Conservation (phyloP, 1,284 basidiomycete genomes). For the Sporisorium exsertum region DNA sequence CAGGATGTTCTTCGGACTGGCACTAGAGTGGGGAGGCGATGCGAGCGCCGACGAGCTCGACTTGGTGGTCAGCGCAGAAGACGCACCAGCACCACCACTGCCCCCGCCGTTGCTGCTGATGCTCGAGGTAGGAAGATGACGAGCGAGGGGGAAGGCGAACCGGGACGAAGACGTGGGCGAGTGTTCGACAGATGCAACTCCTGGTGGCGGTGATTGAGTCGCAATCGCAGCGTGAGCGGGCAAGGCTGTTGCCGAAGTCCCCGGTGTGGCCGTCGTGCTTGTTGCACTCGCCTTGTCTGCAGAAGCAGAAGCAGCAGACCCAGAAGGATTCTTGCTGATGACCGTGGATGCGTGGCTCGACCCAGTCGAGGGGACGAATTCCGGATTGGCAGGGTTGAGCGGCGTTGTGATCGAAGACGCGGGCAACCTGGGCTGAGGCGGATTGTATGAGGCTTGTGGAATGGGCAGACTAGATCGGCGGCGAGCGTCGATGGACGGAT, state of each 20-base stretch:
- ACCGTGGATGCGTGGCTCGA: slow-evolving; percentile 48
- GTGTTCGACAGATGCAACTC: slow-evolving; percentile 38
- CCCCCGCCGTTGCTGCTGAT: slow-evolving; percentile 14
- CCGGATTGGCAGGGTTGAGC: slow-evolving; percentile 56
- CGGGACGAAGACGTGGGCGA: slow-evolving; percentile 49
- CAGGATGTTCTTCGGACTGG: slow-evolving; percentile 18
- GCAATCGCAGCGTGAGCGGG: slow-evolving; percentile 23
- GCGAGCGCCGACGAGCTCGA: slow-evolving; percentile 32
- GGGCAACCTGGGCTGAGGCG: slow-evolving; percentile 18
- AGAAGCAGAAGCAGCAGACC: background rate
- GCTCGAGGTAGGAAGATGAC: slow-evolving; percentile 29
- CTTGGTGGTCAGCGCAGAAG: slow-evolving; percentile 16
- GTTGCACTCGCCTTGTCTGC: background rate
- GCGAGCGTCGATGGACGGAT: slow-evolving; percentile 40
- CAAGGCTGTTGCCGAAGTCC: slow-evolving; percentile 5
- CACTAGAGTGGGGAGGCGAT: slow-evolving; percentile 8
- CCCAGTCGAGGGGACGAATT: slow-evolving; percentile 52
- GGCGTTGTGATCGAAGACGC: slow-evolving; percentile 19
- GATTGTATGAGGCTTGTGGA: slow-evolving; percentile 25
- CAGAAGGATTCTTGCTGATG: slow-evolving; percentile 27
- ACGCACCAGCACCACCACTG: background rate
- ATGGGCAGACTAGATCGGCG: slow-evolving; percentile 47
- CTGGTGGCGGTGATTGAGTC: slow-evolving; percentile 29
- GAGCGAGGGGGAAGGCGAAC: slow-evolving; percentile 51
- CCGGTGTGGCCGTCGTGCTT: background rate